Base-by-base conservation (phyloP, 169 alveolate species). In the Cryptosporidium meleagridis region DNA sequence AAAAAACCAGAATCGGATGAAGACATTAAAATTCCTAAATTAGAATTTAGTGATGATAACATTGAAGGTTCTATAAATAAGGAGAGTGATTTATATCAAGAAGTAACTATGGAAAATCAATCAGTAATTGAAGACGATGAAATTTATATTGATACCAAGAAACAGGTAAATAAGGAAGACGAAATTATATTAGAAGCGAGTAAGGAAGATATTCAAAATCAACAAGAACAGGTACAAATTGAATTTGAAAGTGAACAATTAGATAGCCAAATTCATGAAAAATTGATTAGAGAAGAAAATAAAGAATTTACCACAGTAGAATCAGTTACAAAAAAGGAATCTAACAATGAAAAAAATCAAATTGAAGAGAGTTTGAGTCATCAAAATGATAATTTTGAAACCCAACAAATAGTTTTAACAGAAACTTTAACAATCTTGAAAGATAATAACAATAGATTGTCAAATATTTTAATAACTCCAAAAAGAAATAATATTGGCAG, bases 401-500 rank as follows among this genome's bases (percentile, higher is more conserved):
- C 67, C 26, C 67, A 55, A 26, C 29, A 55, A 55, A 65, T 65
- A 14, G 72, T 65, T 65, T 37, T 65, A 37, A 65, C 72, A 31
- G 72, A 65, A 29, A 65, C 72, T 18, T 65, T 65, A 37, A 65
- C 72, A 23, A 62, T 62, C 33, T 10, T 65, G 72, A 65, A 65
- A 10, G 72, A 65, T 37, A 65, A n/a, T 37, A 65, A 65, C 33
- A 65, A 65, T 65, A 65, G 72, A 35, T 31, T 65, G 1, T 31
- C 52, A 12, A 72, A 52, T 52, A 72, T 31, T 2, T 72, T 53
- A 31, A 29, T 65, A 0, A 80, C 87, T 12, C 87, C 87, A 59
- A 62, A 16, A 44, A 59, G 45, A 65, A 41, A 21, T 37, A 37
- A 61, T 44, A 31, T 31, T 31, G 29, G 48, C 7, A 44, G 44